Conservation (phyloP, 1,139 yeast genomes). For the Magnusiomyces clavatus region DNA sequence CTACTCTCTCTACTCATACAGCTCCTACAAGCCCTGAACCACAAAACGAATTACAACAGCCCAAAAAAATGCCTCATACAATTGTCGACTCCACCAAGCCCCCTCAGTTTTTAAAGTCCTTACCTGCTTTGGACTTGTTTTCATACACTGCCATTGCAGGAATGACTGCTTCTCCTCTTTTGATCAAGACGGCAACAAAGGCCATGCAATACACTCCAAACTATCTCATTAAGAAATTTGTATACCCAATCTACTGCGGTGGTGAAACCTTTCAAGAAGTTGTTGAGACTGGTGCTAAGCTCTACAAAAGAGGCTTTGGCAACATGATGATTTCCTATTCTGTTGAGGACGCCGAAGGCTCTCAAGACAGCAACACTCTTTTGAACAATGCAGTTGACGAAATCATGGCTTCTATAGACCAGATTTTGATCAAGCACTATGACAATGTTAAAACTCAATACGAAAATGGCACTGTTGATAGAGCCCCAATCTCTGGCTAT, state of each 20-base stretch:
- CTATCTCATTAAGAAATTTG: conserved; percentile 58
- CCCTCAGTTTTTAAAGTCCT: conserved; percentile 20
- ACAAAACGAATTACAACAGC: neutral
- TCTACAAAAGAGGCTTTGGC: conserved; percentile 67
- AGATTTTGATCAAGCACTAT: conserved; percentile 69
- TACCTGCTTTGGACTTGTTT: conserved; percentile 20
- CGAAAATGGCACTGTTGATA: conserved; percentile 43
- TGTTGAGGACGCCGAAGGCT: conserved; percentile 85
- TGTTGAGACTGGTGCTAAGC: conserved; percentile 55
- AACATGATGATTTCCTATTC: conserved; percentile 94
- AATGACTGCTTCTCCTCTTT: conserved; percentile 29
- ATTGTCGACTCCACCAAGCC: conserved; percentile 13
- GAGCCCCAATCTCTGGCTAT: conserved; percentile 31
- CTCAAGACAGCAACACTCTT: conserved; percentile 38
- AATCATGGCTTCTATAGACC: conserved; percentile 50
- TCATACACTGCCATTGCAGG: conserved; percentile 23
- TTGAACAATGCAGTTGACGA: conserved; percentile 59
- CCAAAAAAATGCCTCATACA: neutral
- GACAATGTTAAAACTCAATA: conserved; percentile 32
- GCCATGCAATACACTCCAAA: conserved; percentile 48
- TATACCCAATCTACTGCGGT: conserved; percentile 83
- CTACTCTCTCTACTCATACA: neutral
- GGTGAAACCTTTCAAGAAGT: conserved; percentile 76
- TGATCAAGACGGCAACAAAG: conserved; percentile 29
- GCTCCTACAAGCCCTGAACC: conserved; percentile 14